Base-by-base conservation (phyloP, 2,329 filamentous ascomycete genomes). In the Cladophialophora bantiana region DNA sequence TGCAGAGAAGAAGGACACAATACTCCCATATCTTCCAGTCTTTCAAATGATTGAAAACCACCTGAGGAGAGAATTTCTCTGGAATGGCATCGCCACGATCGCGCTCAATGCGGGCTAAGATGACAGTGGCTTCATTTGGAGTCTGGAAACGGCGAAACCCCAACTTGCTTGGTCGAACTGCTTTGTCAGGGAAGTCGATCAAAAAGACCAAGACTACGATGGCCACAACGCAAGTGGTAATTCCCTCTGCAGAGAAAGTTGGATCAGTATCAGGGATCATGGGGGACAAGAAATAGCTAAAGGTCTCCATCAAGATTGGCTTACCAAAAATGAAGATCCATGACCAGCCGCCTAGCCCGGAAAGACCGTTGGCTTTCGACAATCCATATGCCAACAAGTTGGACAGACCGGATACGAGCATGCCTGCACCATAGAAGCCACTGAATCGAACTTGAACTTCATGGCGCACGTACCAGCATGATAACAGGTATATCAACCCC, bases 401-500 rank as follows among this genome's bases (percentile, higher is more conserved):
- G 2, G 73, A 71, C 40, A 77, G 77, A 0, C 73, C 75, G 35
- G 69, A 70, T 15, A 71, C 20, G 7, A 72, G 59, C 34, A 72
- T 64, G 15, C 70, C 72, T 18, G 71, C 55, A 5, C 70, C 48
- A 68, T 70, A 74, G 31, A 74, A 73, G 6, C 48, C 52, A 9
- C 70, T 67, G 34, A 70, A 65, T 53, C 75, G 66, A 40, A 74
- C 75, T 13, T 73, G 76, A 3, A 79, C 74, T 64, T 79, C 77
- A 50, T 75, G 77, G 2, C 78, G 70, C 15, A 72, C 73, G 64
- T 79, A 79, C 76, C 77, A 79, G 40, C 74, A 78, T 7, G 83
- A 84, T 67, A 82, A 78, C 15, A 82, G 73, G 70, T 81, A 79
- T 0, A 78, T 80, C 36, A 81, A 55, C 7, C 77, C 78, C 0